These are phyloP conservation scores for Spatholobus suberectus DNA, from an alignment of 306 rosid genomes.

Conservation along the genomic window DNA sequence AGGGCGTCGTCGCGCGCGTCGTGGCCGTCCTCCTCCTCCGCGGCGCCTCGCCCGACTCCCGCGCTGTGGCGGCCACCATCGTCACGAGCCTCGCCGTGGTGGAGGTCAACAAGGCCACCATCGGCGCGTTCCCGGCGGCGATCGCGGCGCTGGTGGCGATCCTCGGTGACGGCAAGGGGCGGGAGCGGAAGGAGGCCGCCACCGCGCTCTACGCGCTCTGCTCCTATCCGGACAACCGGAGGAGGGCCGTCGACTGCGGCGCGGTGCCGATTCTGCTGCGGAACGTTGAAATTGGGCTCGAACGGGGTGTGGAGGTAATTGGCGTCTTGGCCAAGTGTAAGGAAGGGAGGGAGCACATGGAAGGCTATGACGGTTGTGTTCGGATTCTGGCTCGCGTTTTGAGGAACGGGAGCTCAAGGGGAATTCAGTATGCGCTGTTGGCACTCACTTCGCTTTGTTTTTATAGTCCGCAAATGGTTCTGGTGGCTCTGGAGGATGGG, in stretches of 20 bases:
- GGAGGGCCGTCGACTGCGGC: slow-evolving; percentile 76
- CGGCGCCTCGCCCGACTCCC: slow-evolving; percentile 60
- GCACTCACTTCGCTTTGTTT: slow-evolving; percentile 70
- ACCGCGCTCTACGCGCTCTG: slow-evolving; percentile 84
- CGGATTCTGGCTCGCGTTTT: slow-evolving; percentile 59
- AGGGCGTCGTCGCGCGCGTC: slow-evolving; percentile 27
- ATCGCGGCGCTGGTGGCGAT: slow-evolving; percentile 64
- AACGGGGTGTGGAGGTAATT: slow-evolving; percentile 80
- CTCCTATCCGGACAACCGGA: slow-evolving; percentile 70
- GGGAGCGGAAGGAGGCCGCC: slow-evolving; percentile 86
- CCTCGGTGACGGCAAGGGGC: slow-evolving; percentile 62
- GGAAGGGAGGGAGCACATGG: slow-evolving; percentile 81
- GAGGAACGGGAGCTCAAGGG: slow-evolving; percentile 66
- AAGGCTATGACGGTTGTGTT: slow-evolving; percentile 53
- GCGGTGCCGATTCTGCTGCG: slow-evolving; percentile 67
- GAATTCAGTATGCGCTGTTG: slow-evolving; percentile 69
- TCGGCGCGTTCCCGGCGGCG: slow-evolving; percentile 74
- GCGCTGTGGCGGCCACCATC: slow-evolving; percentile 82
- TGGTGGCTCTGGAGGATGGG: slow-evolving; percentile 59
- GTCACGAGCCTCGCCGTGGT: slow-evolving; percentile 82
- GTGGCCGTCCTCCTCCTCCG: slow-evolving; percentile 52
- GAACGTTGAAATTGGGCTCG: slow-evolving; percentile 70
- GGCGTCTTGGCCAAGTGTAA: slow-evolving; percentile 72
- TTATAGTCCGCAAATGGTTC: slow-evolving; percentile 46
- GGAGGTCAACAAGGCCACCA: slow-evolving; percentile 86